Evolutionary conservation across 352 stramenopile species (phyloP).

Genomic region (Globisporangium splendens): DNA sequence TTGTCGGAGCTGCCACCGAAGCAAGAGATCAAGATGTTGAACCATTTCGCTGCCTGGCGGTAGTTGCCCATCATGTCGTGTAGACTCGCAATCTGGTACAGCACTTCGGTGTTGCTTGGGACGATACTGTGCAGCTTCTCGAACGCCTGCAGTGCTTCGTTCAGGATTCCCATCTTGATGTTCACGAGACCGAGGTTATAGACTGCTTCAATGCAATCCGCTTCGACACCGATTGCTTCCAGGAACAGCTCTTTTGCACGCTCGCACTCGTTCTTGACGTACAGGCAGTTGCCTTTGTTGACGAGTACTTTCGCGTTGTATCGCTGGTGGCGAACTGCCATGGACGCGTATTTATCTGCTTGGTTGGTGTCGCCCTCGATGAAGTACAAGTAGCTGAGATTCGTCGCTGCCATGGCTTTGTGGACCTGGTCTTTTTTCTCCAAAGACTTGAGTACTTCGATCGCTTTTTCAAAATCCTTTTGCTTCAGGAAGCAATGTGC

Average conservation of each 20-base stretch:
- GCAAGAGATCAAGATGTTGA: slow-evolving; percentile 92
- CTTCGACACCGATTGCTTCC: slow-evolving; percentile 93
- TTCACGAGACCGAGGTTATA: slow-evolving; percentile 94
- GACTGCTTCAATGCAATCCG: slow-evolving; percentile 94
- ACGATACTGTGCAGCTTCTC: slow-evolving; percentile 96
- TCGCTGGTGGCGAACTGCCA: slow-evolving; percentile 91
- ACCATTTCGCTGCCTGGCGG: slow-evolving; percentile 89
- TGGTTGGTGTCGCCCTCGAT: slow-evolving; percentile 90
- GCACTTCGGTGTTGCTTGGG: slow-evolving; percentile 87
- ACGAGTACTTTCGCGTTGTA: slow-evolving; percentile 97
- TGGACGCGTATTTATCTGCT: slow-evolving; percentile 90
- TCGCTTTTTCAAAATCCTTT: slow-evolving; percentile 93
- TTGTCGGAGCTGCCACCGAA: slow-evolving; percentile 82
- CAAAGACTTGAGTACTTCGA: slow-evolving; percentile 93
- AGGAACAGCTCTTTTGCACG: slow-evolving; percentile 95
- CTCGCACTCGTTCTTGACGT: slow-evolving; percentile 91
- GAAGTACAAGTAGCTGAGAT: slow-evolving; percentile 97
- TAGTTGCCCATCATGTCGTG: slow-evolving; percentile 92
- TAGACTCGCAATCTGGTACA: slow-evolving; percentile 95
- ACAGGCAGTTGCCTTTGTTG: slow-evolving; percentile 97
- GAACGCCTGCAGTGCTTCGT: slow-evolving; percentile 94
- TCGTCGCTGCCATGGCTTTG: slow-evolving; percentile 93
- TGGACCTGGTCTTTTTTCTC: slow-evolving; percentile 94
- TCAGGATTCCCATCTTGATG: slow-evolving; percentile 84
- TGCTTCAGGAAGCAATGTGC: slow-evolving; percentile 88